Percentiles rank a stretch among this genome's conserved stretches.
phyloP scores from a whole-genome alignment of 345 rosid species.

The Salix dunnii region DNA sequence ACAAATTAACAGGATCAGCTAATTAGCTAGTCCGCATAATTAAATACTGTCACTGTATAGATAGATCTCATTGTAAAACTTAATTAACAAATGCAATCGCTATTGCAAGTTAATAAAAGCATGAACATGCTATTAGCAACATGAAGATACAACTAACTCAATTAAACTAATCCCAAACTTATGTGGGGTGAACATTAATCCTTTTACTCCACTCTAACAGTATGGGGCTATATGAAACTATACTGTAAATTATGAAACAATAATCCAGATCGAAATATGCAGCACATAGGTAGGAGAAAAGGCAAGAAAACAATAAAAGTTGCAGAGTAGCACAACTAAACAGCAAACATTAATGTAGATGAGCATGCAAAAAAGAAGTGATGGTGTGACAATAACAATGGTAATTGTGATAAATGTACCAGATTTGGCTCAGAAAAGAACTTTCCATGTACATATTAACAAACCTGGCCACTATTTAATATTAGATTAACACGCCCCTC shows the following conservation, averaged over 20 bases:
- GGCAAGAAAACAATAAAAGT: background rate
- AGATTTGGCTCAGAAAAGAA: background rate
- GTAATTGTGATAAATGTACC: background rate
- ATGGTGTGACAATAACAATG: too few relatives aligned
- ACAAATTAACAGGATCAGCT: too few relatives aligned
- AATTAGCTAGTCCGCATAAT: too few relatives aligned
- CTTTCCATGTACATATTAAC: background rate
- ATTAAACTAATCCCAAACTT: background rate
- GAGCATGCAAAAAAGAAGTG: background rate
- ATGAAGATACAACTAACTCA: background rate
- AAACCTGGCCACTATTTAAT: conserved; percentile 74
- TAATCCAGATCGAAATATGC: background rate
- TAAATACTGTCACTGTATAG: too few relatives aligned
- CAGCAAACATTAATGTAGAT: background rate
- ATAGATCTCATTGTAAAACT: too few relatives aligned
- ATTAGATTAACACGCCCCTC: conserved; percentile 73
- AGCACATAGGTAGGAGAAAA: background rate
- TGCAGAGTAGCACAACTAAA: background rate
- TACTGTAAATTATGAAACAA: background rate
- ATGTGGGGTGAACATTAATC: background rate
- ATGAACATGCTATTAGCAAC: background rate
- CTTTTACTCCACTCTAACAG: background rate
- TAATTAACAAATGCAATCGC: background rate
- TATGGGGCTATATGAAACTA: background rate
- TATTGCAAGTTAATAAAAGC: background rate